A percentile compares a stretch with the other conserved stretches of the same genome.
phyloP scores from a whole-genome alignment of 305 asterid genomes.

The Fraxinus dipetala region DNA sequence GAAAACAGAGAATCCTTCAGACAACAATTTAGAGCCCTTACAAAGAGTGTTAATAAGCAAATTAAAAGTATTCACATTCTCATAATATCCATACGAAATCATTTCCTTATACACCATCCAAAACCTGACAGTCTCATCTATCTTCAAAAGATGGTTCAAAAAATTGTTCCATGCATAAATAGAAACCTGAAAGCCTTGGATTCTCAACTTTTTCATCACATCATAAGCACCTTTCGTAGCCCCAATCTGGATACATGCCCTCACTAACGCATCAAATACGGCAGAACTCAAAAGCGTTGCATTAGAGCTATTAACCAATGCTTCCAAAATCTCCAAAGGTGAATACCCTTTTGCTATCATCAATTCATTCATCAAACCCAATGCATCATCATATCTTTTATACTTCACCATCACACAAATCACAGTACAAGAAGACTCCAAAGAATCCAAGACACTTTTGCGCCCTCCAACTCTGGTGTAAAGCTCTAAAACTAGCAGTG shows the following conservation, averaged over 20 bases:
- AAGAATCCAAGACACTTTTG: conserved; percentile 34
- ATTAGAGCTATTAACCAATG: conserved; percentile 33
- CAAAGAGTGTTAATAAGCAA: conserved; percentile 59
- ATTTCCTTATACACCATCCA: conserved; percentile 56
- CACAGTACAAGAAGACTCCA: conserved; percentile 51
- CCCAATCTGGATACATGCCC: conserved; percentile 69
- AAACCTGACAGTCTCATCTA: conserved; percentile 46
- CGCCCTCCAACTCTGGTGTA: conserved; percentile 41
- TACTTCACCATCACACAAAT: conserved; percentile 52
- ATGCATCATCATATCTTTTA: conserved; percentile 54
- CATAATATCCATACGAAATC: conserved; percentile 54
- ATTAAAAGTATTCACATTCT: conserved; percentile 63
- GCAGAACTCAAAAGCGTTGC: conserved; percentile 20
- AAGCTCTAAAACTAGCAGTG: conserved; percentile 45
- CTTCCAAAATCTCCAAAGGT: conserved; percentile 50
- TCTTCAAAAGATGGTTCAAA: conserved; percentile 60
- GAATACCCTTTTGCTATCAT: conserved; percentile 49
- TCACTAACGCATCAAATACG: conserved; percentile 57
- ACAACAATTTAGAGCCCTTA: conserved; percentile 48
- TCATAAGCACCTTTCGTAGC: conserved; percentile 50
- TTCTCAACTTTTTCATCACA: conserved; percentile 49
- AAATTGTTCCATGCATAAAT: conserved; percentile 77
- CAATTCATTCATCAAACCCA: conserved; percentile 58
- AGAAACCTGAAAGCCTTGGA: conserved; percentile 35
- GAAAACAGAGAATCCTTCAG: conserved; percentile 59